These are phyloP conservation scores for Hansenula lynferdii DNA, from an alignment of 1,139 yeast genomes.

Conservation along the genomic window DNA sequence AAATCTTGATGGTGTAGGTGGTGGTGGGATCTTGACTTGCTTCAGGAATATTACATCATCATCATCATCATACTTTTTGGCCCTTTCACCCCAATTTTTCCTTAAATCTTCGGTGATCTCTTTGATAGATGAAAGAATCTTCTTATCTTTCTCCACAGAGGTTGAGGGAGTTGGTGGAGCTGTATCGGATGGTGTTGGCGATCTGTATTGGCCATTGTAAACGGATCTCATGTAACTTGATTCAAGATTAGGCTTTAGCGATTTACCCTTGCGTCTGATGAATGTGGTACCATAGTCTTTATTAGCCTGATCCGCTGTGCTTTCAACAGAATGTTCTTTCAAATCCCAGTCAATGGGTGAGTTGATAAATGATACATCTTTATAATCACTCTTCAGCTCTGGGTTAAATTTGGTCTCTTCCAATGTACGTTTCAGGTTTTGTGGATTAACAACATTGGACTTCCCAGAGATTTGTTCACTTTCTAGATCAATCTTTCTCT, in stretches of 20 bases:
- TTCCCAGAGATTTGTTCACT: not conserved
- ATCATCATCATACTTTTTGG: constrained; percentile 8
- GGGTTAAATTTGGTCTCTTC: constrained; percentile 9
- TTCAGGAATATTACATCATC: constrained; percentile 29
- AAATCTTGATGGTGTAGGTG: constrained; percentile 21
- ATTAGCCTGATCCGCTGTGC: constrained; percentile 1
- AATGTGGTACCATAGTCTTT: constrained; percentile 24
- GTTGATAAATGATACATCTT: constrained; percentile 13
- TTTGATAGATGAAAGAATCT: not conserved
- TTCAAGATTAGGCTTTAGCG: constrained; percentile 20
- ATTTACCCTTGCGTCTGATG: constrained; percentile 14
- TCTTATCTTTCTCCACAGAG: constrained; percentile 3
- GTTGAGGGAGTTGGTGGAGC: constrained; percentile 9
- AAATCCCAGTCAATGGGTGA: constrained; percentile 20
- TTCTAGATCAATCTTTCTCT: constrained; percentile 8
- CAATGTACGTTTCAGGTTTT: constrained; percentile 7
- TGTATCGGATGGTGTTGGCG: constrained; percentile 20
- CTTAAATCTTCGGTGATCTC: constrained; percentile 1
- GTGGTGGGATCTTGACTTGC: constrained; percentile 24
- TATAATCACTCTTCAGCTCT: constrained; percentile 8
- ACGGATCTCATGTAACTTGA: constrained; percentile 28
- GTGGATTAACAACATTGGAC: not conserved
- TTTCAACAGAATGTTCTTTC: not conserved
- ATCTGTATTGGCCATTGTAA: constrained; percentile 28
- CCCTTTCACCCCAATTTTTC: constrained; percentile 4